phyloP scores from a whole-genome alignment of 2,329 filamentous ascomycete species.

The Myriosclerotinia scirpicola region DNA sequence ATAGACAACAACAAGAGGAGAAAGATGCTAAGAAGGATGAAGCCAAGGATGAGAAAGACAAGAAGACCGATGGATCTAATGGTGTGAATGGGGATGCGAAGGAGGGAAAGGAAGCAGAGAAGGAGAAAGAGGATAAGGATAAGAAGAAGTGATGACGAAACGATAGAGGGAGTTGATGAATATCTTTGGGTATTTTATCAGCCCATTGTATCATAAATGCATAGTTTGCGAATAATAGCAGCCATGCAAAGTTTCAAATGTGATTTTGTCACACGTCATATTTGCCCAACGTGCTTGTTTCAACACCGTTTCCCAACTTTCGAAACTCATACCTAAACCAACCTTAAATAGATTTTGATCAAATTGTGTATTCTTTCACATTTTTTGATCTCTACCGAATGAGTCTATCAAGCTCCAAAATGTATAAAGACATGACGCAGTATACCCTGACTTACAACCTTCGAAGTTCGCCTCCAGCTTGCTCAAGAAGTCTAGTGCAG shows the following conservation, averaged over 20 bases:
- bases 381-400: no score
- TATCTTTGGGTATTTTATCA: slow-evolving; percentile 32
- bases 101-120: slow-evolving; percentile 49
- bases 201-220: slow-evolving; percentile 41
- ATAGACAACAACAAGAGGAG: slow-evolving; percentile 94
- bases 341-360: no score
- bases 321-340: no score
- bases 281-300: not conserved
- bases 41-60: slow-evolving; percentile 62
- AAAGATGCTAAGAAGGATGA: slow-evolving; percentile 77
- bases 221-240: slow-evolving; percentile 35
- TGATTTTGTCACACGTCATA: not conserved
- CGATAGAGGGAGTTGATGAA: slow-evolving; percentile 31
- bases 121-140: slow-evolving; percentile 57
- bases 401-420: no score
- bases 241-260: slow-evolving; percentile 17
- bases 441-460: no score
- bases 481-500: no score
- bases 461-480: no score
- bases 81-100: slow-evolving; percentile 52
- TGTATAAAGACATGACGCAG: no score
- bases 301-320: no score
- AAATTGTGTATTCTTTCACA: no score
- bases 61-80: slow-evolving; percentile 59
- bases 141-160: slow-evolving; percentile 46